These are phyloP conservation scores for Botrytis elliptica DNA, from an alignment of 2,329 filamentous ascomycete genomes.

Conservation along the genomic window DNA sequence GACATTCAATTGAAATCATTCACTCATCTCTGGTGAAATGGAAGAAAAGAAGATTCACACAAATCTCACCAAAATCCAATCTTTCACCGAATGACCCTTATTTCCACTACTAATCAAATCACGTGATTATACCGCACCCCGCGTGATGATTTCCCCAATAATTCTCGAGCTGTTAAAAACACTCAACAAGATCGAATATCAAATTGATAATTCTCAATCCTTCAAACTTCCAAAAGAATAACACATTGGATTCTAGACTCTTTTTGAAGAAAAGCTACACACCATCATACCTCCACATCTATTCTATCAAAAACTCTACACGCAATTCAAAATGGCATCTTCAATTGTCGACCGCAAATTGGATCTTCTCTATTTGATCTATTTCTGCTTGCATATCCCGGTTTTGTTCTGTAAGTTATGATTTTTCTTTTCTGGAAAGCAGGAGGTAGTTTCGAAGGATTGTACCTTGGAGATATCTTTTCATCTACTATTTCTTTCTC, in stretches of 20 bases:
- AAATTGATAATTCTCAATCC: neutral
- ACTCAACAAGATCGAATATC: neutral
- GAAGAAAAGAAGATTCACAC: neutral
- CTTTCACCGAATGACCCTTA: neutral
- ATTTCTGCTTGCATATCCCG: conserved; percentile 61
- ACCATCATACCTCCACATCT: fast-evolving
- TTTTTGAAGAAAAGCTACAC: too few relatives aligned
- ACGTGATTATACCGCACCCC: neutral
- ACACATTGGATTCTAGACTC: too few relatives aligned
- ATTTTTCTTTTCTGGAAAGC: neutral
- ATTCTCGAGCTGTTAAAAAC: neutral
- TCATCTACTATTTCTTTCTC: neutral
- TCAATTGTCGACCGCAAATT: conserved; percentile 37
- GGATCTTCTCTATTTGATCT: conserved; percentile 49
- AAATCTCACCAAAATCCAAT: neutral
- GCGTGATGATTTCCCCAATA: neutral
- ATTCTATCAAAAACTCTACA: neutral
- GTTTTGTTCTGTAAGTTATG: conserved; percentile 55
- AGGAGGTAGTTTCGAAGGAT: neutral
- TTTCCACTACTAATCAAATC: neutral
- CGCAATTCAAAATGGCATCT: conserved; percentile 29
- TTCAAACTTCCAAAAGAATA: neutral
- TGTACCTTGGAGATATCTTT: neutral
- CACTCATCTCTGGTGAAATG: neutral
- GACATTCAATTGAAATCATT: neutral